A percentile compares a stretch with the other conserved stretches of the same genome.
phyloP scores from a whole-genome alignment of 306 rosid genomes.

The Quillaja saponaria region DNA sequence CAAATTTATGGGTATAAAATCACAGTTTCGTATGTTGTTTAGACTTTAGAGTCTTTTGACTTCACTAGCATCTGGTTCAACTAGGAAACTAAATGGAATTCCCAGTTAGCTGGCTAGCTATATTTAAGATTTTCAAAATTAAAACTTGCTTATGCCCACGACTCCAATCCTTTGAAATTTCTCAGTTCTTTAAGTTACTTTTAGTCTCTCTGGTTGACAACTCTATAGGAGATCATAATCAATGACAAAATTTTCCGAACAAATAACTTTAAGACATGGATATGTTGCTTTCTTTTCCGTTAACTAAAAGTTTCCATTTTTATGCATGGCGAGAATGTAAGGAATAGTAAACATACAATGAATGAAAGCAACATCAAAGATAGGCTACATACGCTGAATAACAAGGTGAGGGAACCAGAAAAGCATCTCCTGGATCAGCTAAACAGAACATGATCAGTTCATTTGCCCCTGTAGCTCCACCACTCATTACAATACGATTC shows the following conservation, averaged over 20 bases:
- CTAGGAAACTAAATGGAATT: neutral
- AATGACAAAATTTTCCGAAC: too few species aligned
- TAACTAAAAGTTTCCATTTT: conserved; percentile 12
- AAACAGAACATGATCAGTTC: conserved; percentile 81
- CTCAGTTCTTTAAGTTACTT: neutral
- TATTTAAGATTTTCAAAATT: neutral
- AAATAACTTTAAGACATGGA: neutral
- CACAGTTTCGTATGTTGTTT: neutral
- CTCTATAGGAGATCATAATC: too few species aligned
- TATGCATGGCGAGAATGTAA: neutral
- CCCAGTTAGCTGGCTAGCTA: neutral
- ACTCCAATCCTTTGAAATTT: neutral
- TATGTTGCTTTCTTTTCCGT: neutral
- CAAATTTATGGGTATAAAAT: neutral
- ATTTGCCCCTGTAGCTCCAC: conserved; percentile 95
- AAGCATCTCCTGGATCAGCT: conserved; percentile 88
- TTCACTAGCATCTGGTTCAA: neutral
- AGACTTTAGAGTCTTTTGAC: too few species aligned
- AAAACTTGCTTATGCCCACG: neutral
- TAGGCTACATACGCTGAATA: conserved; percentile 77
- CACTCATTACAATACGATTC: conserved; percentile 73
- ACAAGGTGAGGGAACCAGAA: conserved; percentile 83
- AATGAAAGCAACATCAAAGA: conserved; percentile 22
- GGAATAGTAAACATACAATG: conserved; percentile 32
- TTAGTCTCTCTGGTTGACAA: neutral